Base-by-base conservation (phyloP, 202 grass and related monocot genomes). In the Hordeum pubiflorum region DNA sequence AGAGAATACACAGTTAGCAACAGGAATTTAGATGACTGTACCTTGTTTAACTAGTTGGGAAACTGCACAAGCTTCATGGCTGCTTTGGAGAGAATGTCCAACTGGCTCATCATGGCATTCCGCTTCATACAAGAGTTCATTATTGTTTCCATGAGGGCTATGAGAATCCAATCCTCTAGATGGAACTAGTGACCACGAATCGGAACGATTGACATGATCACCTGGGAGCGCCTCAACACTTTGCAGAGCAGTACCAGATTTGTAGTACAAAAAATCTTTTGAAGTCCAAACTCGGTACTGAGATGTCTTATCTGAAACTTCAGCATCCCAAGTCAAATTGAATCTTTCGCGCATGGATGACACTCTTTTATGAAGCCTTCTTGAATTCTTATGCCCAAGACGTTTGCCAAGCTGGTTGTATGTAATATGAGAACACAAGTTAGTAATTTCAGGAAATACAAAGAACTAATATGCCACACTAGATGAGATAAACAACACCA, bases 211-310 rank as follows among this genome's bases (percentile, higher is more conserved):
- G 37, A 66, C 89, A 77, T 56, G 56, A 40, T 89, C 77, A 73
- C 82, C 81, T 55, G 77, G 46, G 76, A 88, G 69, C 1, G 24
- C 77, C 84, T 89, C 90, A 50, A 86, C 46, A 61, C 77, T 88
- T 84, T 84, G 84, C 48, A 84, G 81, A 76, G 72, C 79, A 76
- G 39, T 77, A 48, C 83, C 83, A 82, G 88, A 54, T 86, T 89
- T 86, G 73, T 87, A 89, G 5, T 78, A 60, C 27, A 64, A 82
- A 65, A 89, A 93, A 75, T 91, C 92, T 88, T 89, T 79, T 65
- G 39, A 86, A 79, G 95, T 98, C 95, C 95, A 98, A 89, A 94
- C 79, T 64, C 95, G 88, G 77, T 93, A 93, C 39, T 87, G 84
- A 59, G 89, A 81, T 78, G 92, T 81, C 61, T 83, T 94, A 58